phyloP scores from a whole-genome alignment of 2,329 filamentous ascomycete species.

The Aspergillus neotritici region DNA sequence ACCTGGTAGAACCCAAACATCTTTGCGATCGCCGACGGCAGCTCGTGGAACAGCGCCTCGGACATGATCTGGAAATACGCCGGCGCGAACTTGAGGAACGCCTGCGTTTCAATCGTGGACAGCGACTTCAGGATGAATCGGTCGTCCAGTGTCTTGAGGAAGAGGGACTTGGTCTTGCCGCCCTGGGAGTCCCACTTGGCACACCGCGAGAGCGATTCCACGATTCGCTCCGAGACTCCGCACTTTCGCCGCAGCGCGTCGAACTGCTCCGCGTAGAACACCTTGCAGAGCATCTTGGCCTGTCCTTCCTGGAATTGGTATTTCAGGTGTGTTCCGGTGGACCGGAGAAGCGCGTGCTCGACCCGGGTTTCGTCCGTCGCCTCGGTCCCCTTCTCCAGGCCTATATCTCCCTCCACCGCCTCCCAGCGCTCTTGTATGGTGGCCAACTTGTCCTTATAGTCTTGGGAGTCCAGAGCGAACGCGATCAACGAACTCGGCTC shows the following conservation, averaged over 20 bases:
- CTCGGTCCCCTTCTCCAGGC: slow-evolving; percentile 30
- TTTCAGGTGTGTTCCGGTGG: slow-evolving; percentile 86
- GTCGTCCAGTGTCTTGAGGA: slow-evolving; percentile 93
- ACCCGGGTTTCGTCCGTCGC: slow-evolving; percentile 63
- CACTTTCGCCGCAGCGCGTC: slow-evolving; percentile 91
- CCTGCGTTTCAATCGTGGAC: slow-evolving; percentile 83
- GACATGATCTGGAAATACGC: slow-evolving; percentile 98
- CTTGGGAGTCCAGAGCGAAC: slow-evolving; percentile 78
- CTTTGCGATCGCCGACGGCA: slow-evolving; percentile 95
- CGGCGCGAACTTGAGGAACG: slow-evolving; percentile 90
- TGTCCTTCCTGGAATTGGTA: slow-evolving; percentile 92
- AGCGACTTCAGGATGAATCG: slow-evolving; percentile 88
- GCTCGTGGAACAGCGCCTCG: slow-evolving; percentile 87
- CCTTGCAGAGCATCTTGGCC: slow-evolving; percentile 96
- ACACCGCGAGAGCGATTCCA: slow-evolving; percentile 91
- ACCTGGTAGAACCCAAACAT: slow-evolving; percentile 99
- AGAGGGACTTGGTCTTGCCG: slow-evolving; percentile 95
- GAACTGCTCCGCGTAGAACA: slow-evolving; percentile 97
- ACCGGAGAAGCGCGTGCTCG: slow-evolving; percentile 76
- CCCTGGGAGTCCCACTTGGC: slow-evolving; percentile 98
- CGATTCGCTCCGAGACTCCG: slow-evolving; percentile 84
- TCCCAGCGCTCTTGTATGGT: slow-evolving; percentile 36
- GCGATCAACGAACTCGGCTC: slow-evolving; percentile 96
- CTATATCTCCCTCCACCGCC: slow-evolving; percentile 21
- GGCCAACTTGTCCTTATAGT: slow-evolving; percentile 78